Percentiles rank a stretch among this genome's conserved stretches.
Conservation (phyloP, 129 eudicot genomes). For the Silybum marianum region DNA sequence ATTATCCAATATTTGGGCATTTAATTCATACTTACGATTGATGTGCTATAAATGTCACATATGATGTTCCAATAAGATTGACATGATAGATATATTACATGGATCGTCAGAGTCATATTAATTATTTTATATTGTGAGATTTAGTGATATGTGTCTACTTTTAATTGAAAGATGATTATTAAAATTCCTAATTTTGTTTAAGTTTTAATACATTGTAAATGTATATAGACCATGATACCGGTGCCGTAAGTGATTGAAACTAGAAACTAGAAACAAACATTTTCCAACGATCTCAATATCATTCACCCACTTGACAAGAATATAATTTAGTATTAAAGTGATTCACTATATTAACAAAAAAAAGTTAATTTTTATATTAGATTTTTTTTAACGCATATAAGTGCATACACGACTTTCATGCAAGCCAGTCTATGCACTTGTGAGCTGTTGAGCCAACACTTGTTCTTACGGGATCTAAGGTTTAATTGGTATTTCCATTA, state of each 20-base stretch:
- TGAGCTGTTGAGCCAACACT: not conserved
- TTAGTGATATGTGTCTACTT: not conserved
- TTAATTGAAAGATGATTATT: not conserved
- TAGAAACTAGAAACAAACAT: not conserved
- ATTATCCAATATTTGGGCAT: not conserved
- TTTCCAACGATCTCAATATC: not conserved
- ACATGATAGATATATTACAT: not conserved
- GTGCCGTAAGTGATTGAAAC: not conserved
- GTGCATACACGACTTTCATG: not conserved
- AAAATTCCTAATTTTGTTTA: not conserved
- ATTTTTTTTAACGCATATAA: not conserved
- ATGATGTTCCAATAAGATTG: not conserved
- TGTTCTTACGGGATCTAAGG: not conserved
- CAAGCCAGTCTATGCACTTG: not conserved
- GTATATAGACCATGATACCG: not conserved
- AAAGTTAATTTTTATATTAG: not conserved
- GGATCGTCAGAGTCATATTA: not conserved
- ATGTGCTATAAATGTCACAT: not conserved
- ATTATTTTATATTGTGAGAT: not conserved
- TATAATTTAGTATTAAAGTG: not conserved
- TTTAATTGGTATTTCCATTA: not conserved
- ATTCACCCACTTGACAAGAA: too few relatives aligned
- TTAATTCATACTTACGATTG: not conserved
- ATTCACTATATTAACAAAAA: not conserved
- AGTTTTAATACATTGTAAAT: not conserved